A percentile compares a stretch with the other conserved stretches of the same genome.
These are phyloP conservation scores for Pyrenophora tritici-repentis DNA, from an alignment of 2,329 filamentous ascomycete species.

Conservation along the genomic window DNA sequence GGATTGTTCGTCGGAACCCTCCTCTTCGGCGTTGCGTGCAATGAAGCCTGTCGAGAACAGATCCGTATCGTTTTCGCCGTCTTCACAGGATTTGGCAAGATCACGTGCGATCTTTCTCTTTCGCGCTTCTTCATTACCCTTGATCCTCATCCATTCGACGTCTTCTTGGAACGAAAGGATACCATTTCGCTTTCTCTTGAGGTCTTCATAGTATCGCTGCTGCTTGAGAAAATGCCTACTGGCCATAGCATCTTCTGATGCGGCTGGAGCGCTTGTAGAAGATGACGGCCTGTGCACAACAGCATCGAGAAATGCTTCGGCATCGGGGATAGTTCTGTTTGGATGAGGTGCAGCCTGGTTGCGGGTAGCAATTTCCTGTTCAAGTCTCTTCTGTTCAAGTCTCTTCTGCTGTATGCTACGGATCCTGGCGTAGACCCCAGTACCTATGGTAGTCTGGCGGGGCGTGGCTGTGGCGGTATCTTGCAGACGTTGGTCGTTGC, in stretches of 20 bases:
- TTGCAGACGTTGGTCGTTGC: neutral
- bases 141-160: conserved; percentile 37
- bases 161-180: conserved; percentile 30
- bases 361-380: conserved; percentile 7
- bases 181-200: conserved; percentile 24
- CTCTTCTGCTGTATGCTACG: conserved; percentile 14
- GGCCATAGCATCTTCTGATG: conserved; percentile 16
- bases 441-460: neutral
- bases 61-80: conserved; percentile 10
- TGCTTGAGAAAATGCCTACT: conserved; percentile 22
- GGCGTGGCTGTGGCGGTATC: neutral
- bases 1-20: conserved; percentile 13
- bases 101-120: conserved; percentile 24
- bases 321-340: conserved; percentile 2
- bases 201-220: conserved; percentile 27
- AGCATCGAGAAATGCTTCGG: conserved; percentile 23
- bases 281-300: conserved; percentile 6
- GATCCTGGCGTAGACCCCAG: conserved; percentile 9
- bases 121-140: conserved; percentile 23
- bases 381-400: neutral
- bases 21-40: neutral
- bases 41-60: conserved; percentile 16
- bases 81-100: conserved; percentile 15
- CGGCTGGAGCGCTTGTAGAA: neutral
- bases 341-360: neutral